phyloP scores from a whole-genome alignment of 2,329 filamentous ascomycete species.

The Diaporthe vexans region DNA sequence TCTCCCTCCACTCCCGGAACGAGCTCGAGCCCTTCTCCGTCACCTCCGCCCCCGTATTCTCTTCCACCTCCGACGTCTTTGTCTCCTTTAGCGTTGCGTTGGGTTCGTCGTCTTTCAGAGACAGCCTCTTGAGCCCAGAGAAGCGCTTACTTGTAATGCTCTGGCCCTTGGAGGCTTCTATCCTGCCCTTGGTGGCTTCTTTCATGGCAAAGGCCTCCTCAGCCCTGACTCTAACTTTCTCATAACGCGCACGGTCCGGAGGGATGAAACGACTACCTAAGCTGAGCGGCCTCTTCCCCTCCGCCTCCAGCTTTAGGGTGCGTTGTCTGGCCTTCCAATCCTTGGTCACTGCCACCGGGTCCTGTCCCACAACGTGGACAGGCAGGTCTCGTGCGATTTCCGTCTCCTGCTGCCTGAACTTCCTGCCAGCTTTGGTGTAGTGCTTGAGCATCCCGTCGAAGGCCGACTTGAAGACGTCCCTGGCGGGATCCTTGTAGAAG shows the following conservation, averaged over 20 bases:
- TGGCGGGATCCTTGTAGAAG: conserved; percentile 55
- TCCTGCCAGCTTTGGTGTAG: conserved; percentile 67
- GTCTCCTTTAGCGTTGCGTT: not conserved
- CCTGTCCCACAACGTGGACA: conserved; percentile 61
- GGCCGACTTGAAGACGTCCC: conserved; percentile 53
- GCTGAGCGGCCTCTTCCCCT: not conserved
- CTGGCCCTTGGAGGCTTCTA: too few relatives aligned
- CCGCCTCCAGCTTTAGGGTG: not conserved
- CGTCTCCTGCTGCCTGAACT: conserved; percentile 70
- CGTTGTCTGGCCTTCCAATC: not conserved
- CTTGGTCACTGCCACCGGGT: not conserved
- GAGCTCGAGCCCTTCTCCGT: not conserved
- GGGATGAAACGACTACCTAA: too few relatives aligned
- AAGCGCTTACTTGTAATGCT: too few relatives aligned
- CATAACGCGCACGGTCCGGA: not conserved
- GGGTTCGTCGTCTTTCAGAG: not conserved
- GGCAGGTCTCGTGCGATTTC: conserved; percentile 62
- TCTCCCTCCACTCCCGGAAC: conserved; percentile 41
- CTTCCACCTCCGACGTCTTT: not conserved
- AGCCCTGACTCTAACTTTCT: not conserved
- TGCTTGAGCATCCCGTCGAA: conserved; percentile 58
- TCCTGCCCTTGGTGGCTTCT: too few relatives aligned
- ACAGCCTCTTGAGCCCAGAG: not conserved
- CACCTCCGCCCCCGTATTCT: not conserved
- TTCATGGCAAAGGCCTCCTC: too few relatives aligned